Conservation (phyloP, 768 basidiomycete species). For the Boletus rubropictus region DNA sequence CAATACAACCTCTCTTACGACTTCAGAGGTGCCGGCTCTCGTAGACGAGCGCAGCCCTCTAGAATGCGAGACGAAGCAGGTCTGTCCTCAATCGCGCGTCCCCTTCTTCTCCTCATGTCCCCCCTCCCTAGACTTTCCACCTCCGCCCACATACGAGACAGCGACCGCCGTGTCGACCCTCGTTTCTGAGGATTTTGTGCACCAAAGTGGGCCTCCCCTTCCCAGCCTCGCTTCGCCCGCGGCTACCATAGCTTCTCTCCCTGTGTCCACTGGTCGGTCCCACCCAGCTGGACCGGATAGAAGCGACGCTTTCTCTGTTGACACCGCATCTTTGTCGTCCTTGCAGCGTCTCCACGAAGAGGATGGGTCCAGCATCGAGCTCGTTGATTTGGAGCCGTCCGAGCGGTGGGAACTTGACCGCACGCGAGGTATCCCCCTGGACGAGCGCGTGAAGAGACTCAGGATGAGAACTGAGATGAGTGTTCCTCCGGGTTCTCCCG, state of each 20-base stretch:
- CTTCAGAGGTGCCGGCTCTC: constrained; percentile 30
- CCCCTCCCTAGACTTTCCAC: constrained; percentile 53
- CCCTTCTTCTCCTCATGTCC: constrained; percentile 1
- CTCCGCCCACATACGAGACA: constrained; percentile 69
- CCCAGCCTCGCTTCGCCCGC: constrained; percentile 22
- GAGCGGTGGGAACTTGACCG: constrained; percentile 43
- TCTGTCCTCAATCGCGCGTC: constrained; percentile 10
- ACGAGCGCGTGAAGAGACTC: constrained; percentile 36
- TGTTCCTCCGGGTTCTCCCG: constrained; percentile 13
- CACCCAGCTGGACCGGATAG: constrained; percentile 17
- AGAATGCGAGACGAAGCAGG: constrained; percentile 30
- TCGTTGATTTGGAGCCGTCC: constrained; percentile 44
- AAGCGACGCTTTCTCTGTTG: constrained; percentile 20
- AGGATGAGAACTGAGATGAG: constrained; percentile 30
- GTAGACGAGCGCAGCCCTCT: constrained; percentile 22
- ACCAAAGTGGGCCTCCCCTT: constrained; percentile 24
- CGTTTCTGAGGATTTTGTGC: constrained; percentile 37
- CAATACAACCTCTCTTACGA: constrained; percentile 29
- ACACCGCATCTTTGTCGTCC: constrained; percentile 14
- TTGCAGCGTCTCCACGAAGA: constrained; percentile 33
- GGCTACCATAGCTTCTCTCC: constrained; percentile 24
- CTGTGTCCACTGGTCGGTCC: constrained; percentile 8
- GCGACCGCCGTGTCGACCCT: constrained; percentile 40
- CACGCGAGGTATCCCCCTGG: constrained; percentile 37
- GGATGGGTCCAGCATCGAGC: constrained; percentile 47